Conservation (phyloP, 1,284 basidiomycete genomes). For the Leccinum fuscescens region DNA sequence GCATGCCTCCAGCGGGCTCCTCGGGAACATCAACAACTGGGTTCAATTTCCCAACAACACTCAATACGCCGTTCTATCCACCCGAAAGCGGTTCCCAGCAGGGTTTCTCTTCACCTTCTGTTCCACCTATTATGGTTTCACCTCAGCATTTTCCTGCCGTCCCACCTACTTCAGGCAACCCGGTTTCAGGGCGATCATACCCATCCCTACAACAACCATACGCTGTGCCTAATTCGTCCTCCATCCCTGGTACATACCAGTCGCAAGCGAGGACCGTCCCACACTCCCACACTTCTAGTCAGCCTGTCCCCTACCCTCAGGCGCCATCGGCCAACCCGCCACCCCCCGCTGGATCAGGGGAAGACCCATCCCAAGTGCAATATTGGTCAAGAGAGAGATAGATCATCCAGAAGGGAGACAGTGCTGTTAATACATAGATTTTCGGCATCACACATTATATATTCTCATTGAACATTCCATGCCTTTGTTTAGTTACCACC, state of each 20-base stretch:
- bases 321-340: conserved; percentile 17
- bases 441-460: conserved; percentile 15
- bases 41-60: conserved; percentile 38
- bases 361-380: conserved; percentile 27
- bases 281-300: conserved; percentile 14
- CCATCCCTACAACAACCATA: conserved; percentile 30
- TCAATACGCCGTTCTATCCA: conserved; percentile 48
- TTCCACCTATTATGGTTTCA: conserved; percentile 31
- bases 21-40: conserved; percentile 21
- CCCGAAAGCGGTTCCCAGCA: conserved; percentile 24
- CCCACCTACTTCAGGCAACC: conserved; percentile 19
- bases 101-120: conserved; percentile 24
- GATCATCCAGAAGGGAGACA: conserved; percentile 12
- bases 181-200: conserved; percentile 26
- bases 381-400: conserved; percentile 33
- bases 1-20: conserved; percentile 21
- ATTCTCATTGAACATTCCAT: conserved; percentile 3
- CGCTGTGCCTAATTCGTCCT: conserved; percentile 10
- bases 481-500: conserved; percentile 3
- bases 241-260: conserved; percentile 25
- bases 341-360: conserved; percentile 29
- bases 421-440: conserved; percentile 18
- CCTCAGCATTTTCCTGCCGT: conserved; percentile 28
- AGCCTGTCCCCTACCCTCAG: conserved; percentile 24
- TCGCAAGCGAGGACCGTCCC: conserved; percentile 20